A percentile compares a stretch with the other conserved stretches of the same genome.
These are phyloP conservation scores for Phaeosphaeria sp. DNA, from an alignment of 2,329 filamentous ascomycete species.

Conservation along the genomic window DNA sequence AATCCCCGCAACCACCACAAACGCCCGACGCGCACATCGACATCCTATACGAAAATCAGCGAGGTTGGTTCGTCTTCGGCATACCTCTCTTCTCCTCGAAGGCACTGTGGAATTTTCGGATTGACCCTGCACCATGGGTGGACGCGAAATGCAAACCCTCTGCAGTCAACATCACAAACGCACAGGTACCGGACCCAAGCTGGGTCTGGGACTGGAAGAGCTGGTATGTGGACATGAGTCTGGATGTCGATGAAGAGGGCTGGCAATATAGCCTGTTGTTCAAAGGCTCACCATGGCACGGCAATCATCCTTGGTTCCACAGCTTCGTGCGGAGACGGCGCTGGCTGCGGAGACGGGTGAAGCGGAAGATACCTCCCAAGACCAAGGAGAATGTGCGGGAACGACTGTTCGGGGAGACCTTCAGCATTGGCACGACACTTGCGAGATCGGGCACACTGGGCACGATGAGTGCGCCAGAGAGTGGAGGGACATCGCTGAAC, in stretches of 20 bases:
- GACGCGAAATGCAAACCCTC: slow-evolving; percentile 65
- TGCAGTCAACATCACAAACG: slow-evolving; percentile 77
- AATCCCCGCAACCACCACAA: slow-evolving; percentile 15
- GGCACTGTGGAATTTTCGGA: slow-evolving; percentile 74
- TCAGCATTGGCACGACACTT: slow-evolving; percentile 46
- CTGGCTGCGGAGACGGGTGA: slow-evolving; percentile 84
- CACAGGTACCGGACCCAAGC: slow-evolving; percentile 90
- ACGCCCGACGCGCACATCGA: slow-evolving; percentile 63
- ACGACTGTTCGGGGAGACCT: slow-evolving; percentile 47
- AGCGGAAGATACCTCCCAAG: slow-evolving; percentile 57
- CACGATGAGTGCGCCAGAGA: slow-evolving; percentile 52
- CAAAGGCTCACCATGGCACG: slow-evolving; percentile 73
- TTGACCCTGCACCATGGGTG: slow-evolving; percentile 89
- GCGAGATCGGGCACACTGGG: slow-evolving; percentile 46
- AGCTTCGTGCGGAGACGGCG: slow-evolving; percentile 90
- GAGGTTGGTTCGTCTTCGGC: slow-evolving; percentile 88
- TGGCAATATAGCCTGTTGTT: slow-evolving; percentile 98
- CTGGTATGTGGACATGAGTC: slow-evolving; percentile 80
- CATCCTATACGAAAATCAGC: slow-evolving; percentile 93
- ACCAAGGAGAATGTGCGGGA: slow-evolving; percentile 39
- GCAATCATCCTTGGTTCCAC: slow-evolving; percentile 87
- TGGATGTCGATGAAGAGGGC: slow-evolving; percentile 84
- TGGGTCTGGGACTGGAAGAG: slow-evolving; percentile 88
- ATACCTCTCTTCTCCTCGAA: slow-evolving; percentile 86
- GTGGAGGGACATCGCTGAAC: slow-evolving; percentile 45